Conservation (phyloP, 805 yeast species). For the Candida stauntonica region DNA sequence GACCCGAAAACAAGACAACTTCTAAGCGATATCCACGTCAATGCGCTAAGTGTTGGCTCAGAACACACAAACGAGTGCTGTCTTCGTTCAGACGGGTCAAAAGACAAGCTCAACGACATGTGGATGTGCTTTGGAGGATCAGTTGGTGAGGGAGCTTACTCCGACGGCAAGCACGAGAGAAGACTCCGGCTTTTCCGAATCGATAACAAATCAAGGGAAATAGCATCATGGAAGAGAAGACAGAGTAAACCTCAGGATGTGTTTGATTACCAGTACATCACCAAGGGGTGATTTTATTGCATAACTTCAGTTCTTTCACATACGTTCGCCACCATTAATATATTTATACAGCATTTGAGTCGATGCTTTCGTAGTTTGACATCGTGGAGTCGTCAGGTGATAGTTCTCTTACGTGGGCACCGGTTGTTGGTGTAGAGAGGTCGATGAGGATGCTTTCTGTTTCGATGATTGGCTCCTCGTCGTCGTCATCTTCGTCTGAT, state of each 20-base stretch:
- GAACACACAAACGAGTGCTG: conserved; percentile 71
- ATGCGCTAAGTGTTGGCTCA: conserved; percentile 59
- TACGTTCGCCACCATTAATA: background rate
- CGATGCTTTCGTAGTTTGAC: background rate
- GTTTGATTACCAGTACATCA: conserved; percentile 42
- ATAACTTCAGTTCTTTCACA: background rate
- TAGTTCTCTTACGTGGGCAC: background rate
- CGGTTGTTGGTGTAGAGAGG: background rate
- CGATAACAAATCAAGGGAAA: conserved; percentile 36
- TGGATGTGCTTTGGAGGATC: conserved; percentile 72
- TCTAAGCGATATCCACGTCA: conserved; percentile 42
- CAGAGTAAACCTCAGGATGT: conserved; percentile 39
- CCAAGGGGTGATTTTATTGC: conserved; percentile 2
- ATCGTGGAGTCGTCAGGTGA: background rate
- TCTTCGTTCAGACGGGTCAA: conserved; percentile 30
- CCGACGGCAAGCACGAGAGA: conserved; percentile 43
- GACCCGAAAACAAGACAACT: conserved; percentile 39
- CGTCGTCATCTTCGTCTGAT: too few species aligned
- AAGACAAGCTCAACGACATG: conserved; percentile 25
- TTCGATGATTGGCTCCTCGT: too few species aligned
- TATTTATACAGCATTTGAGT: too few species aligned
- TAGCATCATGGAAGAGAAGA: conserved; percentile 58
- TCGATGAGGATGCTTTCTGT: background rate
- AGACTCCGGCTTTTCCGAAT: conserved; percentile 51
- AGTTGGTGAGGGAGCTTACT: conserved; percentile 63